phyloP scores from a whole-genome alignment of 768 basidiomycete species.

The Nidularia pulvinata region DNA sequence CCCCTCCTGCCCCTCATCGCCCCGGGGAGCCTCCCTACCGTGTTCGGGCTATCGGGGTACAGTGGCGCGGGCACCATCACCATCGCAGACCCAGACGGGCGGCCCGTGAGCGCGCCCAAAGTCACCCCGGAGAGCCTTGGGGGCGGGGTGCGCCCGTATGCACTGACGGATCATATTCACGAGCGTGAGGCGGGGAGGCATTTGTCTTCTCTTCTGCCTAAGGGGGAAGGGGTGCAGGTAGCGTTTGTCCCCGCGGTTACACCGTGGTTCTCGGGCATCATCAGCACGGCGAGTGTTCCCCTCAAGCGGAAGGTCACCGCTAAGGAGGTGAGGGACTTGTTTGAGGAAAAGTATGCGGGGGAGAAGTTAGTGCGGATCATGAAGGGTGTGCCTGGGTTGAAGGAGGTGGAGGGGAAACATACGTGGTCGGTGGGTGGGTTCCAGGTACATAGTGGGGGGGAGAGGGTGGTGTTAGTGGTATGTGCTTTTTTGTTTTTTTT shows the following conservation, averaged over 20 bases:
- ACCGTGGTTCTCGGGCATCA: slow-evolving; percentile 97
- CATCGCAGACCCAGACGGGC: slow-evolving; percentile 65
- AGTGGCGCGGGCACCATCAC: slow-evolving; percentile 92
- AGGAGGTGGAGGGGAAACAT: slow-evolving; percentile 80
- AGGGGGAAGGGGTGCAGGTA: slow-evolving; percentile 42
- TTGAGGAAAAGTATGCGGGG: slow-evolving; percentile 71
- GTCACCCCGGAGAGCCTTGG: slow-evolving; percentile 73
- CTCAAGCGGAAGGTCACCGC: slow-evolving; percentile 69
- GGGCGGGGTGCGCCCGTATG: slow-evolving; percentile 81
- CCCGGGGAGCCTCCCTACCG: slow-evolving; percentile 64
- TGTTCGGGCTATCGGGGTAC: slow-evolving; percentile 94
- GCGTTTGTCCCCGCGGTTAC: slow-evolving; percentile 89
- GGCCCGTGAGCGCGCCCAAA: slow-evolving; percentile 79
- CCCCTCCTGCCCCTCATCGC: slow-evolving; percentile 80
- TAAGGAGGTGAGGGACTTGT: slow-evolving; percentile 69
- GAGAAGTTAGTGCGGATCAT: slow-evolving; percentile 75
- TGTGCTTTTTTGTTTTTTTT: slow-evolving; percentile 32
- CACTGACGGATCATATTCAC: slow-evolving; percentile 97
- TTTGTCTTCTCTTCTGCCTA: slow-evolving; percentile 60
- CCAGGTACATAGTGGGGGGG: slow-evolving; percentile 88
- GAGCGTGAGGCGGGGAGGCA: slow-evolving; percentile 93
- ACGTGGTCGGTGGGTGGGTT: slow-evolving; percentile 92
- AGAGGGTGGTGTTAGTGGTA: slow-evolving; percentile 90
- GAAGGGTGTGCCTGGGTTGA: slow-evolving; percentile 70
- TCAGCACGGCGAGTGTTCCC: slow-evolving; percentile 85